These are phyloP conservation scores for Lunularia cruciata DNA, from an alignment of 225 moss, liverwort and hornwort species.

Conservation along the genomic window DNA sequence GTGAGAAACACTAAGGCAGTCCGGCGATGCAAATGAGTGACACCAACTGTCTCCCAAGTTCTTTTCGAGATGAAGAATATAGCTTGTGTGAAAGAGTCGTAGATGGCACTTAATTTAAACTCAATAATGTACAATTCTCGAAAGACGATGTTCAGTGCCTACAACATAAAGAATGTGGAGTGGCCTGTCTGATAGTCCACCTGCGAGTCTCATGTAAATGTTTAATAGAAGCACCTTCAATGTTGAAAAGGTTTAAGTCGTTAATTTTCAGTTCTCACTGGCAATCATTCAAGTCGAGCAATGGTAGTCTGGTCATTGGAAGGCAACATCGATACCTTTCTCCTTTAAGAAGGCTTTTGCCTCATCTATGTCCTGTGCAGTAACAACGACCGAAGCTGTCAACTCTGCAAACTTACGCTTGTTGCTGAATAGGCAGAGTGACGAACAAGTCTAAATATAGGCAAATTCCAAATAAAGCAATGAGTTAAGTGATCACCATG, in stretches of 20 bases:
- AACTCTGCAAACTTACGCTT: not conserved
- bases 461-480: too few species aligned
- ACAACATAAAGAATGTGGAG: not conserved
- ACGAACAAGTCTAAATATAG: too few species aligned
- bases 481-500: not conserved
- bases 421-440: too few species aligned
- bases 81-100: too few species aligned
- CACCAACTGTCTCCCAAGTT: too few species aligned
- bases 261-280: not conserved
- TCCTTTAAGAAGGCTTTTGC: slow-evolving; percentile 61
- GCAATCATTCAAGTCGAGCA: not conserved
- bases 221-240: not conserved
- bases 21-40: too few species aligned
- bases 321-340: slow-evolving; percentile 52
- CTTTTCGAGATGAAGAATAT: too few species aligned
- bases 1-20: too few species aligned
- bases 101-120: too few species aligned
- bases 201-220: not conserved
- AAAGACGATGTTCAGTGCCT: not conserved
- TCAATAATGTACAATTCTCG: slow-evolving; percentile 2
- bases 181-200: not conserved
- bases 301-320: slow-evolving; percentile 9
- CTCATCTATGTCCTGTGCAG: slow-evolving; percentile 76
- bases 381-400: not conserved
- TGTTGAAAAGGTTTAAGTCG: not conserved